These are phyloP conservation scores for Colletotrichum godetiae DNA, from an alignment of 2,329 filamentous ascomycete species.

Conservation along the genomic window DNA sequence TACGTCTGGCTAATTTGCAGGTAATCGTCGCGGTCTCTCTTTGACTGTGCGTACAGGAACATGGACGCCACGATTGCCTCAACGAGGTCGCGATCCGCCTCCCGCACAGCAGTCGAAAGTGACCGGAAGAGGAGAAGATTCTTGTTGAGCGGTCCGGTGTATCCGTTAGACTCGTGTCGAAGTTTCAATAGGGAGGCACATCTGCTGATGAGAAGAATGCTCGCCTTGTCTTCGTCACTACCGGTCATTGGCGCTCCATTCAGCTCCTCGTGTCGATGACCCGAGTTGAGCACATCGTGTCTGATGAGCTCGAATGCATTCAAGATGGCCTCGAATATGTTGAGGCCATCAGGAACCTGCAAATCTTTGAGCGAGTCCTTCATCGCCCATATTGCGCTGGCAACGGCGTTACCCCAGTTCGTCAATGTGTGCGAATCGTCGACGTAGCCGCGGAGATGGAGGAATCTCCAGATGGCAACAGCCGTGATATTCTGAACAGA, in stretches of 20 bases:
- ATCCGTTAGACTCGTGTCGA: constrained; percentile 86
- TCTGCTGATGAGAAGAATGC: constrained; percentile 85
- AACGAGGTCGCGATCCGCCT: constrained; percentile 82
- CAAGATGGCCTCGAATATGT: constrained; percentile 81
- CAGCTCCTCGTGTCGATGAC: constrained; percentile 66
- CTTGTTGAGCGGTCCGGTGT: constrained; percentile 93
- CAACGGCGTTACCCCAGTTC: constrained; percentile 83
- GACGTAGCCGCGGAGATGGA: constrained; percentile 89
- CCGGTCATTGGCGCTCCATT: constrained; percentile 67
- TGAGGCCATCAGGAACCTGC: constrained; percentile 51
- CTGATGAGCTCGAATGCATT: constrained; percentile 88
- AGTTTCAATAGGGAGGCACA: constrained; percentile 86
- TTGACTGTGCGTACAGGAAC: constrained; percentile 83
- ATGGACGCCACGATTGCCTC: constrained; percentile 86
- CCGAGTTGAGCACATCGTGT: constrained; percentile 80
- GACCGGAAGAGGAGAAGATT: constrained; percentile 89
- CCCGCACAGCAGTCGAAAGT: constrained; percentile 81
- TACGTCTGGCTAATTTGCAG: constrained; percentile 79
- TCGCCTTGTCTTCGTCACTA: constrained; percentile 78
- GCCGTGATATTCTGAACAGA: constrained; percentile 73
- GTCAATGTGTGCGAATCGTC: constrained; percentile 84
- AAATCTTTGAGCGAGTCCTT: constrained; percentile 61
- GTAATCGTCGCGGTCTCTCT: constrained; percentile 75
- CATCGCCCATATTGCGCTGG: constrained; percentile 73
- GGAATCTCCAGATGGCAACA: constrained; percentile 87